These are phyloP conservation scores for Coniophora puteana DNA, from an alignment of 1,284 basidiomycete genomes.

Conservation along the genomic window DNA sequence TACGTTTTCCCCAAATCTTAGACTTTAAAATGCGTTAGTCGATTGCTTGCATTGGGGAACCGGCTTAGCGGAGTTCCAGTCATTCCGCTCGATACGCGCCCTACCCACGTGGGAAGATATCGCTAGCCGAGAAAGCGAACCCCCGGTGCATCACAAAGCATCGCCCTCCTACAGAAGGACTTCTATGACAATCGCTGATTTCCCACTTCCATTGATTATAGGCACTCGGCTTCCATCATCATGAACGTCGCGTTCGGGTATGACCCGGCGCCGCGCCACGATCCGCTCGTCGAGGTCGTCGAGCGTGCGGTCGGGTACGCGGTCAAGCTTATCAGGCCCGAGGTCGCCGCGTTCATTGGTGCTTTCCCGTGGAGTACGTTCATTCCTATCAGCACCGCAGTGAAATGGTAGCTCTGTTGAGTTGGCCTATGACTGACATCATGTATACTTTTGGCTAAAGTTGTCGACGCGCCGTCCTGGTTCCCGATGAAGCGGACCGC, in stretches of 20 bases:
- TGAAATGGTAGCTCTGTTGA: too few species aligned
- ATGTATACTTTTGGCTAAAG: slow-evolving; percentile 9
- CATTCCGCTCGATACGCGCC: too few species aligned
- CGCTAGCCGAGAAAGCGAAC: too few species aligned
- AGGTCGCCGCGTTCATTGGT: slow-evolving; percentile 23
- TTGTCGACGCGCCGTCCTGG: slow-evolving; percentile 24
- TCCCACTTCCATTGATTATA: slow-evolving; percentile 7
- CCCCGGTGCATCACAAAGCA: too few species aligned
- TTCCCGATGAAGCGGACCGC: slow-evolving; percentile 25
- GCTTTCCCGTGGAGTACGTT: slow-evolving; percentile 24
- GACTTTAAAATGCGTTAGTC: too few species aligned
- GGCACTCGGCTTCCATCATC: slow-evolving; percentile 25
- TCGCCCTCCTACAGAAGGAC: too few species aligned
- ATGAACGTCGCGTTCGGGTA: slow-evolving; percentile 28
- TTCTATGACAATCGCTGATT: neutral
- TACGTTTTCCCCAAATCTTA: slow-evolving; percentile 4
- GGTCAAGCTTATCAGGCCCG: slow-evolving; percentile 17
- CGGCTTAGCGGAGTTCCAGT: too few species aligned
- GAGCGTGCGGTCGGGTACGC: slow-evolving; percentile 19
- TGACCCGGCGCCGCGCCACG: slow-evolving; percentile 18
- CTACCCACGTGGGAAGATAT: too few species aligned
- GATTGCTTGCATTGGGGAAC: neutral
- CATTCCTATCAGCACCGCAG: too few species aligned
- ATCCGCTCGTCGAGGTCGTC: slow-evolving; percentile 22
- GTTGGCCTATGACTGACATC: neutral